A percentile compares a stretch with the other conserved stretches of the same genome.
Conservation (phyloP, 192 early-diverging fungal genomes). For the Geranomyces variabilis region DNA sequence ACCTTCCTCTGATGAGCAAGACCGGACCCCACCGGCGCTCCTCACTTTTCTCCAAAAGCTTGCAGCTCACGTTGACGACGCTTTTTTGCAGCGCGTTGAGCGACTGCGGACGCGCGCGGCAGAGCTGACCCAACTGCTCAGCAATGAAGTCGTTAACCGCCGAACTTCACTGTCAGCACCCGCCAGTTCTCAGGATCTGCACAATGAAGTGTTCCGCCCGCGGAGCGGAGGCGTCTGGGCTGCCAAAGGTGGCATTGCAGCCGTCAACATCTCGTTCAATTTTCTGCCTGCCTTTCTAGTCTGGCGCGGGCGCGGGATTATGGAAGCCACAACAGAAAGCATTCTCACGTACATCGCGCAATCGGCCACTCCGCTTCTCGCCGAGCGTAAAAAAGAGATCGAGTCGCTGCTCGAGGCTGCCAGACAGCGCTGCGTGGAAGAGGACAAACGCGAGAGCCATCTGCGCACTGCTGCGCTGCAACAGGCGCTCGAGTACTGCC, state of each 20-base stretch:
- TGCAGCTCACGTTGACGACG: neutral
- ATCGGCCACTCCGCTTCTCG: conserved; percentile 1
- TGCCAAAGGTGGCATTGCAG: neutral
- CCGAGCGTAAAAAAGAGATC: neutral
- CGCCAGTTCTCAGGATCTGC: neutral
- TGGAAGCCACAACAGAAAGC: conserved; percentile 18
- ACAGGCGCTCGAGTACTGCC: conserved; percentile 23
- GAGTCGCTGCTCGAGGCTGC: neutral
- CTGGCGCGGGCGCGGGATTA: neutral
- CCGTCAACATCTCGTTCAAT: neutral
- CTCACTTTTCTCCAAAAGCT: neutral
- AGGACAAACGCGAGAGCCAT: conserved; percentile 12
- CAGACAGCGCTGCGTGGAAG: neutral
- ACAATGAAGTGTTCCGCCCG: conserved; percentile 6
- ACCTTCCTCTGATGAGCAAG: neutral
- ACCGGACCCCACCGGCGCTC: neutral
- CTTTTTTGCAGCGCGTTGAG: conserved; percentile 4
- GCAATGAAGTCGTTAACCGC: conserved; percentile 5
- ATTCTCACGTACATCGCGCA: conserved; percentile 18
- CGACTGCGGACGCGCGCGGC: neutral
- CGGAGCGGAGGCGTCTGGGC: conserved; percentile 6
- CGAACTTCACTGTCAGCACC: neutral
- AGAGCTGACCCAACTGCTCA: conserved; percentile 2
- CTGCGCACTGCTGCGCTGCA: conserved; percentile 8
- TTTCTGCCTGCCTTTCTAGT: conserved; percentile 14